Base-by-base conservation (phyloP, 345 rosid species). In the sweet orange (Citrus sinensis) region DNA sequence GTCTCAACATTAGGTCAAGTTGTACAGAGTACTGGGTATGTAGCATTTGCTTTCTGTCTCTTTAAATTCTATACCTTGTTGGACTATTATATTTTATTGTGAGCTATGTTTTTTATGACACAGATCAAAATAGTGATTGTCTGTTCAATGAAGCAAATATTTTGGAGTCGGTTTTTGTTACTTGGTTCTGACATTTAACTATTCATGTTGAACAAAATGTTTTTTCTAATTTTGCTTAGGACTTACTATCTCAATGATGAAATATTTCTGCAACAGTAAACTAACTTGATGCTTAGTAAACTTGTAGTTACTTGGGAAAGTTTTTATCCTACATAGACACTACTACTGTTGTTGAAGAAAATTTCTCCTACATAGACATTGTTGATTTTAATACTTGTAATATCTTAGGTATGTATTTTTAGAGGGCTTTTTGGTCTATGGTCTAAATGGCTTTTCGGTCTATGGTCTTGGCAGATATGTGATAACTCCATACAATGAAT, bases 1-100 rank as follows among this genome's bases (percentile, higher is more conserved):
- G 98, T 96, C 81, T 83, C 97, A 85, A 96, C 99, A 67, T 95
- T 96, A 84, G 99, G 99, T 70, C 98, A 94, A 83, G 98, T 96
- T 86, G 97, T 92, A 51, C 98, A 92, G 84, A 96, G 98, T 87
- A 96, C 99, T 76, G 97, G 99, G 99, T 91, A 87, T 75, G 91
- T 39, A 40, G 34, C 77, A 40, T 77, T 73, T 68, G 67, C 80
- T 76, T 77, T 65, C 19, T 66, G 69, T 70, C 35, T 29, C 35
- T 56, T 71, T 75, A 7, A 51, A 9, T 56, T 34, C 61, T 73
- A 39, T 58, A 14, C 19, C 39, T 40, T 17, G 32, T 70, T 59
- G 24, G 56, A 37, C 24, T 74, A 20, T 76, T 66, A 11, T 17
- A 22, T 32, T 35, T 73, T 73, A 49, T 59, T 35, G 22, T 55